Percentiles rank a stretch among this genome's conserved stretches.
Evolutionary conservation across 495 filamentous ascomycete genomes (phyloP).

Genomic region (Xylaria scruposa): DNA sequence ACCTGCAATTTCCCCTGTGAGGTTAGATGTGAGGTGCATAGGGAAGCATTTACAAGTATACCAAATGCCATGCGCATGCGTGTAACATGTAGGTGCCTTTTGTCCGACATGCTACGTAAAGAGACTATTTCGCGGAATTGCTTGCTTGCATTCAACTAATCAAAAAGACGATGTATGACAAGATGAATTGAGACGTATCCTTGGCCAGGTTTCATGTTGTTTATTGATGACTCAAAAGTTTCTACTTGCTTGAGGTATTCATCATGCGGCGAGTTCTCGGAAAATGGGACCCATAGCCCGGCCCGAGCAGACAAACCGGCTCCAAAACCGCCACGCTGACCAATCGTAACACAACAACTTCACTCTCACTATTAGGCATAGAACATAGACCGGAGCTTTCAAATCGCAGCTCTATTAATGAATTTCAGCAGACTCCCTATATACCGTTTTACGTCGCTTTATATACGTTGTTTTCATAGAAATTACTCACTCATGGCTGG

Average conservation of each 20-base stretch:
- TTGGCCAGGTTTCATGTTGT: background rate
- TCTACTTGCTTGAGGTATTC: background rate
- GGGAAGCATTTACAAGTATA: background rate
- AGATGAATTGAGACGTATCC: background rate
- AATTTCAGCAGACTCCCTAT: background rate
- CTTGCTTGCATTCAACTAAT: background rate
- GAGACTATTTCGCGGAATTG: background rate
- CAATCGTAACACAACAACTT: slow-evolving; percentile 4
- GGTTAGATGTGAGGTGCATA: background rate
- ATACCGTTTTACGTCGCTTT: background rate
- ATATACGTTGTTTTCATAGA: background rate
- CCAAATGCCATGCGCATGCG: background rate
- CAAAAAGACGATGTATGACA: background rate
- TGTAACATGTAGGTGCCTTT: background rate
- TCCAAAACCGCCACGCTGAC: slow-evolving; percentile 11
- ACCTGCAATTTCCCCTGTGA: too few relatives aligned
- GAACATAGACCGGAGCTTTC: background rate
- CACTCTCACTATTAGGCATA: background rate
- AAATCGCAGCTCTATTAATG: background rate
- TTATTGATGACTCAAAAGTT: background rate
- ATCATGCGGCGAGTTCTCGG: background rate
- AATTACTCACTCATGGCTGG: slow-evolving; percentile 18
- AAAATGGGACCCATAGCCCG: background rate
- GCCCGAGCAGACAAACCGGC: background rate
- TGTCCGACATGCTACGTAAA: background rate